Evolutionary conservation across 352 stramenopile species (phyloP), one percentile per base, ranked within the genome.

Genomic region (Blastocystis sp.): DNA sequence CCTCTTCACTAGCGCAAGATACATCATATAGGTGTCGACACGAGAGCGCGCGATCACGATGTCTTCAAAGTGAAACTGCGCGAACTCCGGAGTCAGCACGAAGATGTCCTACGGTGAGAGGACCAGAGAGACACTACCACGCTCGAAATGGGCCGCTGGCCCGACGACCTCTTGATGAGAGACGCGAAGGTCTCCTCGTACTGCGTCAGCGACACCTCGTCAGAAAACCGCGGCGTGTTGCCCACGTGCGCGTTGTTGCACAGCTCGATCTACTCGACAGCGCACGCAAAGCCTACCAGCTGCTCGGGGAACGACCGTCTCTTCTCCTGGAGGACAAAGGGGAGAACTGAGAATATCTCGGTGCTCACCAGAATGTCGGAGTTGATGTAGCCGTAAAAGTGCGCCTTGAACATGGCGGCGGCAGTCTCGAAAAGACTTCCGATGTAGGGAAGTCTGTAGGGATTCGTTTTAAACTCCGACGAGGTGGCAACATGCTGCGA

Each of bases 311-410:
- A 37, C 2, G 45, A 45, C 8, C 34, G 26, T 26, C 47, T 29
- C 50, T 66, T 20, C 8, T 47, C 50, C 20, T 84, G 53, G 18
- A 84, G 13, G 2, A 59, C 45, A 34, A 66, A 84, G 5, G 73
- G 37, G 20, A 84, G 29, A 18, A 84, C 20, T n/a, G 59, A 50
- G 34, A 84, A 68, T 5, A 84, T 68, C 18, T 41, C 15, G 3
- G 53, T 13, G 41, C 73, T 84, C 3, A 84, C 8, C 11, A 84
- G 73, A 45, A 84, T 84, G 39, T 84, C 73, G 1, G 73, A 50
- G 53, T 84, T 84, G 73, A 84, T 84, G 56, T 84, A 84, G 39
- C 73, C 73, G 50, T 68, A 84, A 43, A 66, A 84, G 2, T 20
- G 29, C 3, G 47, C 54, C 39, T 69, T 45, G 20, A 47, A 56